Conservation (phyloP, 2,329 filamentous ascomycete genomes). For the Alternaria postmessia region DNA sequence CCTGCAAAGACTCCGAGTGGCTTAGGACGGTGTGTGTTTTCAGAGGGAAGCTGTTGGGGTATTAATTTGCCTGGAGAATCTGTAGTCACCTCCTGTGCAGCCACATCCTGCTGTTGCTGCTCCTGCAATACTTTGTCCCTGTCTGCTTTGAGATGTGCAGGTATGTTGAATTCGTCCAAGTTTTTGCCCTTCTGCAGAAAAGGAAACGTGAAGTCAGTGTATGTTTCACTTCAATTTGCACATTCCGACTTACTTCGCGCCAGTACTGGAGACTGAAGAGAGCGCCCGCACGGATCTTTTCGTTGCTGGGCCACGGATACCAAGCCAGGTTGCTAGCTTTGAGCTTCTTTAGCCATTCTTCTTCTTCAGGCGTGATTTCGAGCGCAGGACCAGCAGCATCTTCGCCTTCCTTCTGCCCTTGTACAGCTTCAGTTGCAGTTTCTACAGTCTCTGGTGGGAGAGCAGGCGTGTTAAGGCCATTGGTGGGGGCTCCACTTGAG, state of each 20-base stretch:
- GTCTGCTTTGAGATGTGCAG: constrained; percentile 33
- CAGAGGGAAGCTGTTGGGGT: constrained; percentile 4
- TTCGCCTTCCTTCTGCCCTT: constrained; percentile 25
- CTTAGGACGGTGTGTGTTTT: constrained; percentile 4
- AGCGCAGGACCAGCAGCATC: constrained; percentile 17
- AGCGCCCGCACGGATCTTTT: constrained; percentile 72
- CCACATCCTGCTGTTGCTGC: background rate
- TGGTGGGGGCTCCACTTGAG: constrained; percentile 36
- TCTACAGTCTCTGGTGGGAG: constrained; percentile 35
- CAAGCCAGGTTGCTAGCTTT: constrained; percentile 57
- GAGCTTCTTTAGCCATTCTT: constrained; percentile 46
- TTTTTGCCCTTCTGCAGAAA: constrained; percentile 22
- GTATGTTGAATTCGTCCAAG: constrained; percentile 31
- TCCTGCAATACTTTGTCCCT: constrained; percentile 14
- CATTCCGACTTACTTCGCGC: constrained; percentile 17
- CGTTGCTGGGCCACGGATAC: constrained; percentile 78
- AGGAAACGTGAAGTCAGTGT: background rate
- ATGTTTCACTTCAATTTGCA: background rate
- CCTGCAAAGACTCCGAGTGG: constrained; percentile 13
- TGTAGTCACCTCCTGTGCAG: background rate
- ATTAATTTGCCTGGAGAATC: background rate
- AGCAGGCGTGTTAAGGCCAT: constrained; percentile 41
- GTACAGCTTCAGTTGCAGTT: constrained; percentile 31
- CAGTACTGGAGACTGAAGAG: constrained; percentile 54
- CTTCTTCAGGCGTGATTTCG: constrained; percentile 41